Base-by-base conservation (phyloP, 345 rosid species). In the Camelina neglecta region DNA sequence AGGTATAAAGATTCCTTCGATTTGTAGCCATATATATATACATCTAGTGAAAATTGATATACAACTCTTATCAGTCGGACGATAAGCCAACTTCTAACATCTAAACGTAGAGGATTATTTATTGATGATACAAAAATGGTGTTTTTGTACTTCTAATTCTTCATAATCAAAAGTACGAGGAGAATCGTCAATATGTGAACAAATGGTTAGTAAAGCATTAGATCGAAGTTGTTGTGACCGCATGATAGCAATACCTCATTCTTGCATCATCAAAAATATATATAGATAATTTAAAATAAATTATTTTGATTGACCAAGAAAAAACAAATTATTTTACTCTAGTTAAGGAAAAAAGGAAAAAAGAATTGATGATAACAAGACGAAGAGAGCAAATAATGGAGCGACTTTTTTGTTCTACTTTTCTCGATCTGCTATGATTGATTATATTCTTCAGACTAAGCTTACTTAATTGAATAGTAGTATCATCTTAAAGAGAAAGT, bases 191-290 rank as follows among this genome's bases (percentile, higher is more conserved):
- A 51, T 71, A 20, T 21, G 64, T 75, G 74, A 54, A 62, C 44
- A 53, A 16, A 33, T 21, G 20, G 59, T 36, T 69, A 39, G 38
- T 35, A 35, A 35, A 45, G 71, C 44, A 55, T 29, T 42, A 44
- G 57, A 76, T 44, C 23, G 54, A 47, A 58, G 55, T 71, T 58
- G 61, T 65, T 50, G 60, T 71, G 47, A 64, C 42, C 42, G 51
- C 75, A 76, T 76, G 81, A 65, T 58, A 77, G 81, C 76, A 77
- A 71, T 71, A 77, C 76, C 29, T 77, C 81, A 71, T 77, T 58
- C 51, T 65, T 77, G 63, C 81, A 77, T 77, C 81, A 77, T 59
- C 5, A 65, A 71, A 62, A 8, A 9, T 39, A 39, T 2, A 39
- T 7, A 35, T 20, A 68, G 24, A 54, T 23, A 7, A 59, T 50